phyloP scores from a whole-genome alignment of 768 basidiomycete genomes.

The Serendipita sp. region DNA sequence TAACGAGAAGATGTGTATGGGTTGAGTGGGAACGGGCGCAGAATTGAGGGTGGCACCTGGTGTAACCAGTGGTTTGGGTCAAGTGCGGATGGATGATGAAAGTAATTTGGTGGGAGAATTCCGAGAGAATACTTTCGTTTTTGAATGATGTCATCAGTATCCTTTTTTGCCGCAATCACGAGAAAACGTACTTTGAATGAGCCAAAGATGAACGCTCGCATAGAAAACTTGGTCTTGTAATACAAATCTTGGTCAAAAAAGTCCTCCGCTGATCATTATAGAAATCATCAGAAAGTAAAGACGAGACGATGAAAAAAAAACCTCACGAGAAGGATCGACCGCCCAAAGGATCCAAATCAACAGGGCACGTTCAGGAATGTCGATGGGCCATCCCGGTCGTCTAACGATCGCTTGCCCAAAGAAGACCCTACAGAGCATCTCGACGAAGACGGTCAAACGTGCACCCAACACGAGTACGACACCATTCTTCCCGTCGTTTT shows the following conservation, averaged over 20 bases:
- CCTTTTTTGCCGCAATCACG: background rate
- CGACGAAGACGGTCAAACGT: constrained; percentile 32
- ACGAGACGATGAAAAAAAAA: background rate
- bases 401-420: background rate
- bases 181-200: background rate
- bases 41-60: background rate
- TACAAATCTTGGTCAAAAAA: background rate
- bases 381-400: background rate
- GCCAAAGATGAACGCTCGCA: background rate
- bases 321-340: background rate
- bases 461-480: constrained; percentile 36
- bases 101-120: background rate
- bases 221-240: background rate
- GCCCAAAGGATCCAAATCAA: background rate
- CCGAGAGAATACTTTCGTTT: background rate
- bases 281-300: background rate
- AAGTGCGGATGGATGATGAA: background rate
- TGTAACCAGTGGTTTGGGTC: background rate
- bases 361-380: background rate
- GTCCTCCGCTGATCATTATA: background rate
- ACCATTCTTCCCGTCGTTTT: constrained; percentile 54
- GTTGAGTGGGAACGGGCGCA: background rate
- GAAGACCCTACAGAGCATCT: constrained; percentile 12
- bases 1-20: background rate
- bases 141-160: background rate